Percentiles rank a stretch among this genome's conserved stretches.
These are phyloP conservation scores for Podospora anserina DNA, from an alignment of 495 filamentous ascomycete species.

Conservation along the genomic window DNA sequence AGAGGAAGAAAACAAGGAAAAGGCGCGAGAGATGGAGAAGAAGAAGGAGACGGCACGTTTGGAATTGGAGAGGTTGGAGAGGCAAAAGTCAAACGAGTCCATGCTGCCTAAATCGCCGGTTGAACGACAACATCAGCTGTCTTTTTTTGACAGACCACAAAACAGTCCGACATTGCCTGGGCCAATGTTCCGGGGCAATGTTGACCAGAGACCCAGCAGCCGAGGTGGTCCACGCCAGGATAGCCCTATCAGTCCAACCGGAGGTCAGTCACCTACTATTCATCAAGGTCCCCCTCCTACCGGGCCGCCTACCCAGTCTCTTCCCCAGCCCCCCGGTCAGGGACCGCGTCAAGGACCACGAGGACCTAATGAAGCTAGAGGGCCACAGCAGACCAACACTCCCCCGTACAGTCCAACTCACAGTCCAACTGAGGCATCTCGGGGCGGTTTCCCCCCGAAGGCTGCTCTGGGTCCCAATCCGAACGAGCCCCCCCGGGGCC, in stretches of 20 bases:
- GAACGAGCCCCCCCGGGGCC: not conserved
- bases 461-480: not conserved
- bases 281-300: conserved; percentile 31
- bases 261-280: conserved; percentile 2
- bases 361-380: not conserved
- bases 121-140: conserved; percentile 4
- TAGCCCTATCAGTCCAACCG: not conserved
- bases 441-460: not conserved
- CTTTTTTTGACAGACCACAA: not conserved
- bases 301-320: conserved; percentile 30
- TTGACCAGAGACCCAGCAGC: conserved; percentile 26
- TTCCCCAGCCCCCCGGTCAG: conserved; percentile 22
- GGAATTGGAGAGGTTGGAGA: conserved; percentile 27
- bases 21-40: conserved; percentile 22
- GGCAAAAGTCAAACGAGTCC: conserved; percentile 27
- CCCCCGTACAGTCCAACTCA: not conserved
- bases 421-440: not conserved
- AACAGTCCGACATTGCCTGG: conserved; percentile 8
- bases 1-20: conserved; percentile 27
- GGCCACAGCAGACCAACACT: not conserved
- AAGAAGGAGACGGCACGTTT: conserved; percentile 21
- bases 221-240: conserved; percentile 13
- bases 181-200: conserved; percentile 28
- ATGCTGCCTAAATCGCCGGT: conserved; percentile 8
- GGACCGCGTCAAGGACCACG: conserved; percentile 20